A percentile compares a stretch with the other conserved stretches of the same genome.
Conservation (phyloP, 306 rosid genomes). For the Inga laurina region DNA sequence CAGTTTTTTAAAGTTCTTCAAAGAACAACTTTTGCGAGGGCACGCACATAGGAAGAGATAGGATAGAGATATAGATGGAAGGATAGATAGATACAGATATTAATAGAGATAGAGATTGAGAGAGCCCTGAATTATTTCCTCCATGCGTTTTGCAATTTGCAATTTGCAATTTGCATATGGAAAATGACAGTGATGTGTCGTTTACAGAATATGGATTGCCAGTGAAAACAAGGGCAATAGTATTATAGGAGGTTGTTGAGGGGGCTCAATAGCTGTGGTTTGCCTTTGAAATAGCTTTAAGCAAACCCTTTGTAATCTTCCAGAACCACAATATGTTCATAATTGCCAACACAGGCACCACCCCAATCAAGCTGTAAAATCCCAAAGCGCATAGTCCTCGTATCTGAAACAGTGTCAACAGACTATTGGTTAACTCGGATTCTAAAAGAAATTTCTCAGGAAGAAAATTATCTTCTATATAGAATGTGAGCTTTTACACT, state of each 20-base stretch:
- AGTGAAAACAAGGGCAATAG: background rate
- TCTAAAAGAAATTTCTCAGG: background rate
- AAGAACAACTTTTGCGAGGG: too few species aligned
- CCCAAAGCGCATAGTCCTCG: conserved; percentile 52
- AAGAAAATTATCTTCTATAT: background rate
- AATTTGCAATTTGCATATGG: background rate
- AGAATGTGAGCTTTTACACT: background rate
- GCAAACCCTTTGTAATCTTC: conserved; percentile 74
- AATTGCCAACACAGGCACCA: conserved; percentile 54
- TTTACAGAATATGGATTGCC: background rate
- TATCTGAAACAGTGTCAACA: conserved; percentile 46
- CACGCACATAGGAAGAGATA: too few species aligned
- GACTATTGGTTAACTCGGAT: background rate
- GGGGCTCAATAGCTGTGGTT: conserved; percentile 45
- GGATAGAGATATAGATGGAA: too few species aligned
- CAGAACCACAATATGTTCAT: conserved; percentile 78
- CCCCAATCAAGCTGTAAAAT: conserved; percentile 51
- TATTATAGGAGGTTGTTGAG: background rate
- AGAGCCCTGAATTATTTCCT: too few species aligned
- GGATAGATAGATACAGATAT: too few species aligned
- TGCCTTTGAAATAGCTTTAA: conserved; percentile 60
- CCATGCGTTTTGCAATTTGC: background rate
- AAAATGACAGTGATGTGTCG: background rate
- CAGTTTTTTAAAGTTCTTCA: too few species aligned
- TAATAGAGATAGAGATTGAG: too few species aligned